Percentiles rank a stretch among this genome's conserved stretches.
Conservation (phyloP, 441 rosid genomes). For the Syzygium syzygioides region DNA sequence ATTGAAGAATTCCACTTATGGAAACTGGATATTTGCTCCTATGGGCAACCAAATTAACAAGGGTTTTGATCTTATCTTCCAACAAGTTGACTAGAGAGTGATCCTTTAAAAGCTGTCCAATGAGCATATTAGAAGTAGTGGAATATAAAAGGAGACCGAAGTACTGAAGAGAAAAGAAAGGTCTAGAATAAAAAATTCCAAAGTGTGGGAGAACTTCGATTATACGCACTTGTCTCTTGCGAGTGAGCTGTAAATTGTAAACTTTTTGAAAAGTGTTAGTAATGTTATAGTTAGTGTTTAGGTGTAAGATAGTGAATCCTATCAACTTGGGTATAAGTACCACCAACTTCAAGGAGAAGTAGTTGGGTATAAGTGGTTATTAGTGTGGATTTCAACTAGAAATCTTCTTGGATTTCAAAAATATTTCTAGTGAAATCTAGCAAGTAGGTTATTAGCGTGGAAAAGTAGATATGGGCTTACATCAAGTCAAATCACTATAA, state of each 20-base stretch:
- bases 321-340: rapidly evolving
- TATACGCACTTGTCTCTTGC: not conserved
- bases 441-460: rapidly evolving
- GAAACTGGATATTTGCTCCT: not conserved
- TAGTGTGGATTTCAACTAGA: not conserved
- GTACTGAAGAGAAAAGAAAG: not conserved
- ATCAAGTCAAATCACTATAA: not conserved
- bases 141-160: not conserved
- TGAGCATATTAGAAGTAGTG: not conserved
- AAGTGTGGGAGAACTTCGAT: not conserved
- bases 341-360: not conserved
- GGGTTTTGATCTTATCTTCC: not conserved
- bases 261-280: not conserved
- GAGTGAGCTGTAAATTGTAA: not conserved
- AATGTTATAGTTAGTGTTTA: not conserved
- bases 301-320: not conserved
- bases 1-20: not conserved
- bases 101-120: not conserved
- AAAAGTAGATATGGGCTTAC: rapidly evolving
- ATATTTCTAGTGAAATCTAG: not conserved
- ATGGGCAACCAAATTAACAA: not conserved
- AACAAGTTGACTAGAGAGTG: not conserved
- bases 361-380: not conserved
- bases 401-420: too few relatives aligned
- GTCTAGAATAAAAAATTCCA: not conserved